Base-by-base conservation (phyloP, 306 rosid genomes). In the Quercus agrifolia region DNA sequence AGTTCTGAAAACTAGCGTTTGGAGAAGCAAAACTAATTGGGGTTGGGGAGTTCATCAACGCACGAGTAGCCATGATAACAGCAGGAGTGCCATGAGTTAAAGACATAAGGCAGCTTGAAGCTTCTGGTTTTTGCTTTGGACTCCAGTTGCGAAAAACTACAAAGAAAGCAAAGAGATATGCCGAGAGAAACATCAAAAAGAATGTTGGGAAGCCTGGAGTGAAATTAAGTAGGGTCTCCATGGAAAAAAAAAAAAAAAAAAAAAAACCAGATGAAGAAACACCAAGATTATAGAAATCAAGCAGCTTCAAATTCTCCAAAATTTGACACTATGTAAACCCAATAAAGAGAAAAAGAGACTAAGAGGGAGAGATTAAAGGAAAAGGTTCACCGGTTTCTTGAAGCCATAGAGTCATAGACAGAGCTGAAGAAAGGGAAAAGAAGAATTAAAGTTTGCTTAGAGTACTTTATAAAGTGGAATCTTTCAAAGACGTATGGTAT, bases 21-120 rank as follows among this genome's bases (percentile, higher is more conserved):
- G 72, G 75, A 52, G 92, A 81, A 70, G 86, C 84, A 19, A 85
- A 87, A 73, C 68, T 56, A 27, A 35, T 6, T 41, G 66, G 5
- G 2, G 7, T 55, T 5, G 71, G 74, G 54, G 79, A 33, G 27
- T 35, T 70, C 4, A 56, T 31, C 15, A 82, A 38, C 46, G 85
- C 82, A 33, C 54, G 74, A 56, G 76, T 27, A 14, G 92, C 86
- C 79, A 89, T 72, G 59, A 81, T 1, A 10, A 83, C 84, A 2
- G 82, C 87, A 0, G 90, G 85, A 25, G 85, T 73, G 62, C 90
- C 87, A 31, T 89, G 90, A 57, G 82, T 86, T 30, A 89, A 78
- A n/a, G 92, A 89, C 70, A 80, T 78, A 11, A 86, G 19, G 75
- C 90, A 86, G 74, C 92, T 86, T 3, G 92, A 71, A 23, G 88